Conservation (phyloP, 495 filamentous ascomycete species). For the Letharia lupina region DNA sequence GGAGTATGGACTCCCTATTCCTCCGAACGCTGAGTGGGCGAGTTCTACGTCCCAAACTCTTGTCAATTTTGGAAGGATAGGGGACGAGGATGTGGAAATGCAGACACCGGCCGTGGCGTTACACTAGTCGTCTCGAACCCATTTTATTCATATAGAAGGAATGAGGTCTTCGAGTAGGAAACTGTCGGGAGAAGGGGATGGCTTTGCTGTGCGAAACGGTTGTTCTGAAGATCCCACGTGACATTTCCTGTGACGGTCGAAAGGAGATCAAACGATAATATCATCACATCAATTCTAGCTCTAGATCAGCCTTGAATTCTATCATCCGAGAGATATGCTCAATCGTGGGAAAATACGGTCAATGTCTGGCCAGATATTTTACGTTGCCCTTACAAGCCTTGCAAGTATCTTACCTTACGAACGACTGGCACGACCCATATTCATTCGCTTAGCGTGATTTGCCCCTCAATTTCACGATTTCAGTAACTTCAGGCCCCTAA, state of each 20-base stretch:
- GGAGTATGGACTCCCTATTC: too few relatives aligned
- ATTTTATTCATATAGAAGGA: too few relatives aligned
- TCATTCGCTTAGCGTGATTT: too few relatives aligned
- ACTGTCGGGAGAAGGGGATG: neutral
- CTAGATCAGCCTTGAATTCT: neutral
- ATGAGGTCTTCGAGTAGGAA: too few relatives aligned
- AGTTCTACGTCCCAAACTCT: neutral
- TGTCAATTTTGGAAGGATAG: neutral
- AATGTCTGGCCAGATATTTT: neutral
- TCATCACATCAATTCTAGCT: neutral
- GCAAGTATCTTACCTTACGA: too few relatives aligned
- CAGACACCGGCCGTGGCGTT: neutral
- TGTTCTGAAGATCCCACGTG: neutral
- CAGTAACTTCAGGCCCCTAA: too few relatives aligned
- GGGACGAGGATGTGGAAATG: slow-evolving; percentile 7
- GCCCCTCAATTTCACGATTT: too few relatives aligned
- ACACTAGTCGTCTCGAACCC: neutral
- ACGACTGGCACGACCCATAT: too few relatives aligned
- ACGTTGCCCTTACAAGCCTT: neutral
- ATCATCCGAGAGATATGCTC: neutral
- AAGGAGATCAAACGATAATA: neutral
- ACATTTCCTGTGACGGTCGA: neutral
- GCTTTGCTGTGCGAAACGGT: neutral
- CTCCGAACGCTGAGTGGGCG: neutral
- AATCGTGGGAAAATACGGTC: neutral